These are phyloP conservation scores for Penicillium antarcticum DNA, from an alignment of 495 filamentous ascomycete genomes.

Conservation along the genomic window DNA sequence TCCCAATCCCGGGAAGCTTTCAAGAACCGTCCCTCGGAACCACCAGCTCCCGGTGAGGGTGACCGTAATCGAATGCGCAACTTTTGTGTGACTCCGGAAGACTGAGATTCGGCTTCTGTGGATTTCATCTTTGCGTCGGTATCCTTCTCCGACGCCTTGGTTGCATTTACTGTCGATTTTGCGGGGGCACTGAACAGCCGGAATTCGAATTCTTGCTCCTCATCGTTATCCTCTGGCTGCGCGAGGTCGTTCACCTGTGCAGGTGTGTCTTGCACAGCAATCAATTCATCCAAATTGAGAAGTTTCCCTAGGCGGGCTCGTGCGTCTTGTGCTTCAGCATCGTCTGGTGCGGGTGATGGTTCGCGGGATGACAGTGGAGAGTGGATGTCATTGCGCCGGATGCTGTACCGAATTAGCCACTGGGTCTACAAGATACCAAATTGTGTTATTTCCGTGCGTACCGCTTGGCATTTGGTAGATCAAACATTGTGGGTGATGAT, in stretches of 20 bases:
- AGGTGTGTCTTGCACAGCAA: slow-evolving; percentile 2
- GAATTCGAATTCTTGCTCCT: slow-evolving; percentile 49
- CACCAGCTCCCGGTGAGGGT: slow-evolving; percentile 28
- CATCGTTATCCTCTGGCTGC: slow-evolving; percentile 23
- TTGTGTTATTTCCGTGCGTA: slow-evolving; percentile 10
- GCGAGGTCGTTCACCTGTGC: not conserved
- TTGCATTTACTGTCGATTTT: slow-evolving; percentile 8
- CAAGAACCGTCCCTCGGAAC: slow-evolving; percentile 36
- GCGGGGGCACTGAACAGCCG: slow-evolving; percentile 41
- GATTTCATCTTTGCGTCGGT: not conserved
- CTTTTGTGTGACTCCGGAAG: slow-evolving; percentile 26
- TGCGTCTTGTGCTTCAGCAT: slow-evolving; percentile 31
- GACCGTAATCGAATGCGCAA: slow-evolving; percentile 42
- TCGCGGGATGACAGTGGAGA: slow-evolving; percentile 32
- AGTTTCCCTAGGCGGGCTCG: slow-evolving; percentile 37
- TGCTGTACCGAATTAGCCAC: slow-evolving; percentile 21
- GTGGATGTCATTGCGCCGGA: slow-evolving; percentile 43
- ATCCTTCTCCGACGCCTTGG: not conserved
- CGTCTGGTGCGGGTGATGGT: slow-evolving; percentile 30
- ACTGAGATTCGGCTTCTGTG: not conserved
- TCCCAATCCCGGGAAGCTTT: slow-evolving; percentile 45
- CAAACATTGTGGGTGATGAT: slow-evolving; percentile 33
- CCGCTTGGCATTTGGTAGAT: slow-evolving; percentile 41
- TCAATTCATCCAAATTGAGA: slow-evolving; percentile 34
- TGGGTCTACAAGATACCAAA: not conserved